Evolutionary conservation across 2,329 filamentous ascomycete species (phyloP), one percentile per base, ranked within the genome.

Genomic region (Aspergillus neoniger): DNA sequence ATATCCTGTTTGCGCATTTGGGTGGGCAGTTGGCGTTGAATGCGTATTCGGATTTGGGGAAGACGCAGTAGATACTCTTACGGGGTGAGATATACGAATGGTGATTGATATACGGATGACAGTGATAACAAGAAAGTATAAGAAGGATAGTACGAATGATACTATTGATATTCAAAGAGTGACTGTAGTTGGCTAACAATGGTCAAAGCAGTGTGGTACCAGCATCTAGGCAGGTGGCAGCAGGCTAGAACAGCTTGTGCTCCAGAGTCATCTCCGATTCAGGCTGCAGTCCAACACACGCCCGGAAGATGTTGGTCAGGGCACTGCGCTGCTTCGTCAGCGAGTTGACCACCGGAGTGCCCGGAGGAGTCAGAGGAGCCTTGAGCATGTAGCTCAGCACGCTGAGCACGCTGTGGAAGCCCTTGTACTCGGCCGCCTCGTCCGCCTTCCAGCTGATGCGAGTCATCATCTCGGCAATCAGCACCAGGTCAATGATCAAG

Each of bases 241-340:
- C n/a, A n/a, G n/a, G n/a, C n/a, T n/a, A 91, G 76, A 97, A 93
- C 66, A 98, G 86, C 88, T 98, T 99, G 84, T 98, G 94, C 86
- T 99, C 95, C 56, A 98, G 86, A 43, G 93, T 97, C 95, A 99
- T 99, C 77, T 99, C 95, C 60, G 89, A 95, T 86, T 99, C 95
- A 15, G 95, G 95, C 85, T 97, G 91, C 62, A 99, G 86, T 67
- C 95, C 95, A 71, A 99, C 89, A 74, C 94, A 98, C 67, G 95
- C 95, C 73, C 94, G 92, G 88, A 99, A 96, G 81, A 99, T 97
- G 84, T 99, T 99, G 79, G 91, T 95, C 77, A 99, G 80, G 47
- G 93, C 93, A 67, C 88, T 90, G 68, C 95, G 92, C 85, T 99
- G 95, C 86, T 99, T 99, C 74, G 90, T 92, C 67, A 99, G 85